Evolutionary conservation across 495 filamentous ascomycete species (phyloP).

Genomic region (Penicillium coprophilum): DNA sequence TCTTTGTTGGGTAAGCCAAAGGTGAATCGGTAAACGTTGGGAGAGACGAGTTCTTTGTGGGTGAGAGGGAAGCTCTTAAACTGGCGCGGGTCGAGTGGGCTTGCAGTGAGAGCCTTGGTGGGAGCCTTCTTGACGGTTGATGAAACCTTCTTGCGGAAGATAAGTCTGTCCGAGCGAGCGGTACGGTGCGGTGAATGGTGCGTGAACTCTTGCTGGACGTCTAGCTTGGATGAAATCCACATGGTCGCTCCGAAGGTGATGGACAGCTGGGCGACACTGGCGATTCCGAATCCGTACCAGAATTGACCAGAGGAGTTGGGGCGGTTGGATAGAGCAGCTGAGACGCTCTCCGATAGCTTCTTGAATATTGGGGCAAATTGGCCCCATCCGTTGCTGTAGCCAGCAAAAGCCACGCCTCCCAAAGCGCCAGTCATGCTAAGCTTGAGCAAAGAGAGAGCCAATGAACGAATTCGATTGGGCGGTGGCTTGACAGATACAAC

Average conservation of each 20-base stretch:
- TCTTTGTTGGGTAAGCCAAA: conserved; percentile 40
- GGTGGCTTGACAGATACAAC: conserved; percentile 14
- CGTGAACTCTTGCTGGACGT: conserved; percentile 29
- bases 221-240: conserved; percentile 27
- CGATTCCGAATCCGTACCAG: conserved; percentile 24
- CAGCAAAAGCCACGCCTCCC: conserved; percentile 10
- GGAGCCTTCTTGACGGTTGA: not conserved
- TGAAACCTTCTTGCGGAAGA: conserved; percentile 5
- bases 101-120: not conserved
- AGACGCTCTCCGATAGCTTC: not conserved
- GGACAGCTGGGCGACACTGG: conserved; percentile 19
- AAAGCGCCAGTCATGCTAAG: conserved; percentile 15
- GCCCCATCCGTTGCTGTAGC: conserved; percentile 12
- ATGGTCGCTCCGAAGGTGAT: conserved; percentile 19
- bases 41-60: conserved; percentile 22
- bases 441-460: conserved; percentile 3
- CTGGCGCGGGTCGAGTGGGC: not conserved
- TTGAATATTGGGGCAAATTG: conserved; percentile 8
- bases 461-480: not conserved
- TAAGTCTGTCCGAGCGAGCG: conserved; percentile 10
- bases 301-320: conserved; percentile 7
- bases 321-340: not conserved
- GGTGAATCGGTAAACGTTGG: conserved; percentile 39
- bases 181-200: conserved; percentile 23
- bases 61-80: conserved; percentile 3